Percentiles rank a stretch among this genome's conserved stretches.
Conservation (phyloP, 2,329 filamentous ascomycete species). For the Cryphonectria radicalis region DNA sequence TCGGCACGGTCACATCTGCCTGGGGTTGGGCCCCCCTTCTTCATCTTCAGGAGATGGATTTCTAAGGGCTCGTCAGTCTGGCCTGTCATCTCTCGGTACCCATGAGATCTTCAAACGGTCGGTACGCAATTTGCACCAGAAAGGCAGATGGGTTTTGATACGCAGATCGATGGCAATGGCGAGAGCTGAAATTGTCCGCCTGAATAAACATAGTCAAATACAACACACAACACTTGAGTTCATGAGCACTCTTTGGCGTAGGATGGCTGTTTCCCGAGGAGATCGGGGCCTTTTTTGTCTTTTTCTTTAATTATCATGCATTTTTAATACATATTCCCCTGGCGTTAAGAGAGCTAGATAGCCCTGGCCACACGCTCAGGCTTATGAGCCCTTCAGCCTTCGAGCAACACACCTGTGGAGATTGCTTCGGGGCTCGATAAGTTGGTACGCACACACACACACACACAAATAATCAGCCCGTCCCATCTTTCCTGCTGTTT, state of each 20-base stretch:
- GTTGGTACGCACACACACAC: background rate
- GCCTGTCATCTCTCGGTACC: background rate
- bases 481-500: background rate
- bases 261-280: background rate
- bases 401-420: background rate
- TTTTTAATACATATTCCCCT: background rate
- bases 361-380: background rate
- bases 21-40: background rate
- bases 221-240: background rate
- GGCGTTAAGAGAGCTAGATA: background rate
- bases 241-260: background rate
- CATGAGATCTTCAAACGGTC: background rate
- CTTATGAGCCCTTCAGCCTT: background rate
- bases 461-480: background rate
- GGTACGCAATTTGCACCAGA: background rate
- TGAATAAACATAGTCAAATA: background rate
- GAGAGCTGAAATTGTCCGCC: background rate
- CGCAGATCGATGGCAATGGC: background rate
- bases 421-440: conserved; percentile 19
- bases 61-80: background rate
- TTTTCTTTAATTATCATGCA: too few relatives aligned
- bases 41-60: background rate
- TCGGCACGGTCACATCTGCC: background rate
- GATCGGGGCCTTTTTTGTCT: too few relatives aligned
- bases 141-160: background rate